Evolutionary conservation across 768 basidiomycete species (phyloP).

Genomic region (Dictyophora rubrovolvata): DNA sequence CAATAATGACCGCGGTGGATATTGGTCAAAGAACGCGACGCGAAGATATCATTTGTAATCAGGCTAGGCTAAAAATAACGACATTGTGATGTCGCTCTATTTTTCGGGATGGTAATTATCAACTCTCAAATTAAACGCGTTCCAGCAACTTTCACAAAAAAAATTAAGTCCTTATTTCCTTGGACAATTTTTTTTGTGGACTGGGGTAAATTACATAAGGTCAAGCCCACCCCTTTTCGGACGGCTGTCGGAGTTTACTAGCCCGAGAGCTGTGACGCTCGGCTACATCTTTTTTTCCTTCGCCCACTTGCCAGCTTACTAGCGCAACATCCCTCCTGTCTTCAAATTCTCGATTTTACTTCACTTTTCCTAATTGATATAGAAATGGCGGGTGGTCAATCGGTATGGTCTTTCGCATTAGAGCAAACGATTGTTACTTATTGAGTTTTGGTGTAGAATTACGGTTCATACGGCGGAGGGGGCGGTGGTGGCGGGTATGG

Average conservation of each 20-base stretch:
- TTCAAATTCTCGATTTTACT: neutral
- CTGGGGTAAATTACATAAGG: no score
- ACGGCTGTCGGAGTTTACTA: no score
- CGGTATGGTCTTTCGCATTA: neutral
- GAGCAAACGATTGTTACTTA: neutral
- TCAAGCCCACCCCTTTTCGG: no score
- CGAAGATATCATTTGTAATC: neutral
- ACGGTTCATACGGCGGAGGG: slow-evolving; percentile 24
- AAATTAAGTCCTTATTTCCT: no score
- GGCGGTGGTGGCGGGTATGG: slow-evolving; percentile 27
- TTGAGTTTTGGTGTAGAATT: slow-evolving; percentile 13
- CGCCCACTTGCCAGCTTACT: no score
- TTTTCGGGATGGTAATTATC: no score
- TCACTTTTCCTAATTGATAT: neutral
- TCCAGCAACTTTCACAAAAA: no score
- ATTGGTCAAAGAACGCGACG: neutral
- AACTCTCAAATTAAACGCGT: no score
- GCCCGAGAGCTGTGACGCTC: no score
- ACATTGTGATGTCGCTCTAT: neutral
- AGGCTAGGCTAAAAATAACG: neutral
- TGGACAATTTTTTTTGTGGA: no score
- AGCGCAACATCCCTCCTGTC: no score
- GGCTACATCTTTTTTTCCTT: no score
- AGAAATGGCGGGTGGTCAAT: neutral
- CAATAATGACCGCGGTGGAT: neutral